Conservation (phyloP, 2,329 filamentous ascomycete genomes). For the Cadophora gregata region DNA sequence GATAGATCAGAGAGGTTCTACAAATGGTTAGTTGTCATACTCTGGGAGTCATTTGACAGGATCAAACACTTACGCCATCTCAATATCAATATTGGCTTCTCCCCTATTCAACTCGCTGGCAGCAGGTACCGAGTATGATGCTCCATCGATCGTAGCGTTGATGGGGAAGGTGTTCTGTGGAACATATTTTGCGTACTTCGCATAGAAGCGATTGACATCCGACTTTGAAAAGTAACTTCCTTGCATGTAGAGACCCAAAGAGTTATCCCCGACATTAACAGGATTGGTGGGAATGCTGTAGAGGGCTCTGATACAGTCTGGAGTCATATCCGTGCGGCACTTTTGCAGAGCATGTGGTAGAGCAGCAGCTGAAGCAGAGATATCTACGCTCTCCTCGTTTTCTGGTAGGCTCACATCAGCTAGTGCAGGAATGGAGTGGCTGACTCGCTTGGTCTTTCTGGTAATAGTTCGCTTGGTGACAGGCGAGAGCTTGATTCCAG, state of each 20-base stretch:
- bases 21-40: neutral
- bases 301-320: constrained; percentile 43
- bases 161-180: constrained; percentile 34
- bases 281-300: constrained; percentile 51
- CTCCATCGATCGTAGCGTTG: constrained; percentile 33
- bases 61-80: constrained; percentile 29
- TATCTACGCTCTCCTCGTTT: neutral
- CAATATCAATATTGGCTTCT: constrained; percentile 35
- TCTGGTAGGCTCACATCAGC: constrained; percentile 13
- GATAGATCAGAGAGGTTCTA: constrained; percentile 35
- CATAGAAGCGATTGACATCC: constrained; percentile 31
- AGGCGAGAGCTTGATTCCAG: constrained; percentile 61
- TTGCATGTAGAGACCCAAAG: constrained; percentile 32
- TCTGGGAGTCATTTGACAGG: neutral
- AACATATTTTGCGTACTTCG: constrained; percentile 26
- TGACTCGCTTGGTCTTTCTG: constrained; percentile 27
- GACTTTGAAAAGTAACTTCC: constrained; percentile 30
- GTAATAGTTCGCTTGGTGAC: constrained; percentile 42
- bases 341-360: constrained; percentile 26
- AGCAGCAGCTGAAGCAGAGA: constrained; percentile 20
- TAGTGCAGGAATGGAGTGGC: constrained; percentile 21
- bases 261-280: constrained; percentile 23
- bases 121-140: constrained; percentile 27
- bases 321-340: constrained; percentile 44
- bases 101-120: constrained; percentile 24